Percentiles rank a stretch among this genome's conserved stretches.
Conservation (phyloP, 1,139 yeast genomes). For the Yamadazyma membranifaciens region DNA sequence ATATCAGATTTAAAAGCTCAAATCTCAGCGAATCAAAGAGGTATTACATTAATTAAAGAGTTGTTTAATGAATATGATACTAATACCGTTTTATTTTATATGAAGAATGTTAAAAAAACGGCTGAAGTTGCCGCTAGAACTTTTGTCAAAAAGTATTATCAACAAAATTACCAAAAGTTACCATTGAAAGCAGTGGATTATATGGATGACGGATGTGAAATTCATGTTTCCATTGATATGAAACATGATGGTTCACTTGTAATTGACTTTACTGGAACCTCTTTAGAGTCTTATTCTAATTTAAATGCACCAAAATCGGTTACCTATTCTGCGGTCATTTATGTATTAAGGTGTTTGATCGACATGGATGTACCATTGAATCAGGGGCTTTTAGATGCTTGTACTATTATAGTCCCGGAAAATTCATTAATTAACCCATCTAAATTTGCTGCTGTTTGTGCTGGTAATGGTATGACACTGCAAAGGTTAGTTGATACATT, state of each 20-base stretch:
- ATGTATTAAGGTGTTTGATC: conserved; percentile 42
- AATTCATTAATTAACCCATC: conserved; percentile 39
- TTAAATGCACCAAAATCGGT: conserved; percentile 45
- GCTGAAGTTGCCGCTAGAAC: conserved; percentile 45
- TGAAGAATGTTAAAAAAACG: conserved; percentile 41
- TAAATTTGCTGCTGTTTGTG: conserved; percentile 45
- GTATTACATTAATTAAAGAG: conserved; percentile 30
- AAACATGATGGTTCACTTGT: conserved; percentile 46
- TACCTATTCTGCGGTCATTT: conserved; percentile 42
- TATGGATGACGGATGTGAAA: conserved; percentile 63
- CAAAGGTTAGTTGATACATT: conserved; percentile 36
- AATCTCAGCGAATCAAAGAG: conserved; percentile 44
- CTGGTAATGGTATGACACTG: conserved; percentile 49
- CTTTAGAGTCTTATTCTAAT: conserved; percentile 39
- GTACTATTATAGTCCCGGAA: conserved; percentile 37
- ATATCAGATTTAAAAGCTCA: conserved; percentile 46
- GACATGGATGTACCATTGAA: conserved; percentile 46
- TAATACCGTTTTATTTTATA: conserved; percentile 36
- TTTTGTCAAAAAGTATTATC: conserved; percentile 34
- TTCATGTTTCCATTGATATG: conserved; percentile 44
- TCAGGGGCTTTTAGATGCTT: conserved; percentile 45
- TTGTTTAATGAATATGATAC: conserved; percentile 34
- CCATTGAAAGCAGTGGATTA: conserved; percentile 47
- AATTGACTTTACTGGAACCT: conserved; percentile 58
- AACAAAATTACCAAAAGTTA: conserved; percentile 25